Evolutionary conservation across 176 grass and related monocot species (phyloP), one percentile per base, ranked within the genome.

Genomic region (Ensete ventricosum): DNA sequence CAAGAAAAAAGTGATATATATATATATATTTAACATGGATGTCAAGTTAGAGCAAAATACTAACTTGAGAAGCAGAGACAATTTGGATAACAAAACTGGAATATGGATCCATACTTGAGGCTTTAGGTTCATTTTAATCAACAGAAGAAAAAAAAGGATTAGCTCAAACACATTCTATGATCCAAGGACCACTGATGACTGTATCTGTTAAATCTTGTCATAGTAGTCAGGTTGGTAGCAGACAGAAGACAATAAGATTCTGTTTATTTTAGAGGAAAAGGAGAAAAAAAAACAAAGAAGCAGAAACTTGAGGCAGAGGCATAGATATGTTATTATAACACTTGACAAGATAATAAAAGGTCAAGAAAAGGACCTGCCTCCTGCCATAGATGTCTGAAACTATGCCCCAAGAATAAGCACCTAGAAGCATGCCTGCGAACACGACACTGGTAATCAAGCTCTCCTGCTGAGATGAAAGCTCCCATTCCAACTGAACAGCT

Each of bases 361-460:
- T 48, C 19, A 12, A 21, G 14, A 87, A 54, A 79, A 93, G 84
- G 87, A 87, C 95, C 86, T 93, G 86, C 95, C 95, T 93, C 86
- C 95, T 93, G 84, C 95, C 95, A 63, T 94, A 90, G 64, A 84
- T 87, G 80, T 98, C 95, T 17, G 95, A 98, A 77, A 94, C 80
- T 22, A 91, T 80, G 24, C 90, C 95, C 95, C 95, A 98, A 20
- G 84, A 67, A 74, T 98, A 98, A 60, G 95, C 90, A 74, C 95
- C 95, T 19, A 98, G 70, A 16, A 98, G 84, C 88, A 93, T 91
- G 43, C 95, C 95, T 14, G 85, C 86, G 71, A 98, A 98, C 64
- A 98, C 95, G 58, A 87, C 76, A 80, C 90, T 98, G 17, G 95
- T 98, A 52, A 98, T 93, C 82, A 98, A 79, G 83, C 95, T 98